Conservation (phyloP, 2,329 filamentous ascomycete genomes). For the Pestalotiopsis sp. region DNA sequence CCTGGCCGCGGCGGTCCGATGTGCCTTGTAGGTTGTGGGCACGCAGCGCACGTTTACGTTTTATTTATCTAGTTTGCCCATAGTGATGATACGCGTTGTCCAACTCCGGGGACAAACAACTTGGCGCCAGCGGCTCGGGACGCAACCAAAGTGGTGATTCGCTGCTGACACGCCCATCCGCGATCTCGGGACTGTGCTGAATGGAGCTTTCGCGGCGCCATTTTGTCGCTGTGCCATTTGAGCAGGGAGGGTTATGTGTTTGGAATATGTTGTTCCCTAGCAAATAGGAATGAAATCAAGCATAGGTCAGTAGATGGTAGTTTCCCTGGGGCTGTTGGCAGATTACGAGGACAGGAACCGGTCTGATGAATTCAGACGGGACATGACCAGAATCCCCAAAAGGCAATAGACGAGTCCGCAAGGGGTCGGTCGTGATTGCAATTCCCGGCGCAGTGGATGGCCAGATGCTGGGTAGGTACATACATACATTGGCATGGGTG, state of each 20-base stretch:
- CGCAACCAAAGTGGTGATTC: conserved; percentile 3
- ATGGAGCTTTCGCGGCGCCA: not conserved
- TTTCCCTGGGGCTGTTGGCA: not conserved
- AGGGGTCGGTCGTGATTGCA: not conserved
- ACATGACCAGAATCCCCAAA: not conserved
- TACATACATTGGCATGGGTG: not conserved
- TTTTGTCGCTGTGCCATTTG: not conserved
- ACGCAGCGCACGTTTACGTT: not conserved
- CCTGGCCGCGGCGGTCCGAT: not conserved
- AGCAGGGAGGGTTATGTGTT: not conserved
- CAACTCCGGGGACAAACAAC: not conserved
- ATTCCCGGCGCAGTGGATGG: not conserved
- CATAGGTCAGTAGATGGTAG: not conserved
- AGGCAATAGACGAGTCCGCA: not conserved
- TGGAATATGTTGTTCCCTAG: not conserved
- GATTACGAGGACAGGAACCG: not conserved
- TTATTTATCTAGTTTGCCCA: not conserved
- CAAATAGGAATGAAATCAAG: not conserved
- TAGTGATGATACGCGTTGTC: not conserved
- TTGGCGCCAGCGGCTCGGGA: conserved; percentile 9
- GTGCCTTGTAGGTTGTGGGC: not conserved
- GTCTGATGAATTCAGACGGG: not conserved
- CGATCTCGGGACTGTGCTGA: conserved; percentile 5
- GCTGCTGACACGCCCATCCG: not conserved
- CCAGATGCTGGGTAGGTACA: not conserved